Evolutionary conservation across 176 grass and related monocot genomes (phyloP), one percentile per base, ranked within the genome.

Genomic region (Aegilops sharonensis): DNA sequence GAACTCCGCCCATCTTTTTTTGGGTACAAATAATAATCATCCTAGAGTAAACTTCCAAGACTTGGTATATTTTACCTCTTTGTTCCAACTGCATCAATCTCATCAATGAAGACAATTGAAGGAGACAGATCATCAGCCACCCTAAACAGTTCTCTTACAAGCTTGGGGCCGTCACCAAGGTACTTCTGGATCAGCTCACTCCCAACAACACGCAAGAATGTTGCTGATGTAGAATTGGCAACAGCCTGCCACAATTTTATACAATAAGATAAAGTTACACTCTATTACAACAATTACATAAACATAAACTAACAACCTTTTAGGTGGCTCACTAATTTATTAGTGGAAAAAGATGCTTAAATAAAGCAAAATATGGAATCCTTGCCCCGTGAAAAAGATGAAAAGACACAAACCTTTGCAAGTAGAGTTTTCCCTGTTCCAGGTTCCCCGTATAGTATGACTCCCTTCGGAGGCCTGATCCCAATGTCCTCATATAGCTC

Each of bases 111-210:
- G 84, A 95, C 91, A 79, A 95, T 95, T 37, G 89, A 93, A 39
- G 94, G 91, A 84, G 94, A 95, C 54, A 95, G 89, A 17, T 95
- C 94, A 87, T 95, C 94, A 75, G 94, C 94, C 17, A 95, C 91
- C 68, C 94, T 95, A 57, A 95, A 95, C 37, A 95, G 77, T 83
- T 95, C 93, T 82, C 93, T 95, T 75, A 95, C 93, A 61, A 95
- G 93, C 88, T 95, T 95, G 57, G 93, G 93, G 24, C 93, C 93
- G 62, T 95, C 93, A 86, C 93, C 90, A 68, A 95, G 83, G 88
- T 95, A 95, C 88, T 95, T 95, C 82, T 95, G 93, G 65, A 95
- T 95, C 86, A 95, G 67, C 65, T 95, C 93, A 90, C 93, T 95
- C 72, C 93, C 93, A 80, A 95, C 93, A 87, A 95, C 93, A 67